These are phyloP conservation scores for Phyllosticta citrichinensis DNA, from an alignment of 2,329 filamentous ascomycete species.

Conservation along the genomic window DNA sequence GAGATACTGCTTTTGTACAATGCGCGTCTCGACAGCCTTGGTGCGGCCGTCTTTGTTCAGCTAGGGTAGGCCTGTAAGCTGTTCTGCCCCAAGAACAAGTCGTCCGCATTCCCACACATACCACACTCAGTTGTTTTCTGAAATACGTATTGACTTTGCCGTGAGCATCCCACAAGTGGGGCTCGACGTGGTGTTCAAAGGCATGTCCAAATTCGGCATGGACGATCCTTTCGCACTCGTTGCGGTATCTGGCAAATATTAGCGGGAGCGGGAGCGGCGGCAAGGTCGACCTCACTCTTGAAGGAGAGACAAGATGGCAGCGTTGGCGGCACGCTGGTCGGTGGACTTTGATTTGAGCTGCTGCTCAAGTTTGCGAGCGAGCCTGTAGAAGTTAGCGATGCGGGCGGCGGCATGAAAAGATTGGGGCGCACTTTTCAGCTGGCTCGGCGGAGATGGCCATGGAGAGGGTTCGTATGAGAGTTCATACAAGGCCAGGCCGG, in stretches of 20 bases:
- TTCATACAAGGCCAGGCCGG: slow-evolving; percentile 39
- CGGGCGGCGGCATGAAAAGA: not conserved
- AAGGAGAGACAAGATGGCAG: slow-evolving; percentile 38
- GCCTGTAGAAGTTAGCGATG: slow-evolving; percentile 22
- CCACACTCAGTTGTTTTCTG: slow-evolving; percentile 54
- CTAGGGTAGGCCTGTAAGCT: not conserved
- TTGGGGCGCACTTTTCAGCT: slow-evolving; percentile 41
- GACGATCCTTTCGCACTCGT: slow-evolving; percentile 60
- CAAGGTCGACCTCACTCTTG: slow-evolving; percentile 21
- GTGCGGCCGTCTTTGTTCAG: slow-evolving; percentile 28
- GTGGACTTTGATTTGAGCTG: slow-evolving; percentile 39
- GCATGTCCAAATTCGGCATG: slow-evolving; percentile 63
- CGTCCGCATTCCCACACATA: slow-evolving; percentile 22
- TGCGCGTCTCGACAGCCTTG: slow-evolving; percentile 56
- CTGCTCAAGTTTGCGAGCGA: slow-evolving; percentile 38
- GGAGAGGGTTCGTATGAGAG: slow-evolving; percentile 15
- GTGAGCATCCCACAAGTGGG: slow-evolving; percentile 69
- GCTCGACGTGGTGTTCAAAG: slow-evolving; percentile 54
- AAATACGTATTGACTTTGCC: slow-evolving; percentile 68
- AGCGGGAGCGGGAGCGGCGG: not conserved
- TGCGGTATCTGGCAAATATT: slow-evolving; percentile 49
- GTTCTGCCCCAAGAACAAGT: not conserved
- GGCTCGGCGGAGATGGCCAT: slow-evolving; percentile 40
- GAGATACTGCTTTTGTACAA: slow-evolving; percentile 70
- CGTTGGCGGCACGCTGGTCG: slow-evolving; percentile 39